Percentiles rank a stretch among this genome's conserved stretches.
phyloP scores from a whole-genome alignment of 2,329 filamentous ascomycete genomes.

The Nemania diffusa region DNA sequence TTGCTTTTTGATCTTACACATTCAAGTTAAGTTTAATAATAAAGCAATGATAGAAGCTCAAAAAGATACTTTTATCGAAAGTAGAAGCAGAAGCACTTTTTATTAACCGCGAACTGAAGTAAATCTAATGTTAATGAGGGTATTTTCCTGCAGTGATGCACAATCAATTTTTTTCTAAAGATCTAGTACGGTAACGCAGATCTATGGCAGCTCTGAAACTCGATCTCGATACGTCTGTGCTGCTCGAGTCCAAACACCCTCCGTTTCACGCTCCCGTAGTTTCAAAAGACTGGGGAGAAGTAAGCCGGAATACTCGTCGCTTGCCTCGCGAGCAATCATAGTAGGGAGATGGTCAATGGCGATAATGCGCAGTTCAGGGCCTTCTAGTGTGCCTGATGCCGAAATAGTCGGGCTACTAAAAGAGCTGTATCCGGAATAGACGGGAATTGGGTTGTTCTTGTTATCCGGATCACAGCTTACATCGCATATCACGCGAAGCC shows the following conservation, averaged over 20 bases:
- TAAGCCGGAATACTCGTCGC: constrained; percentile 27
- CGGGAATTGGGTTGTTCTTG: constrained; percentile 24
- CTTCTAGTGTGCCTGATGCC: constrained; percentile 1
- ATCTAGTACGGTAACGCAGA: not conserved
- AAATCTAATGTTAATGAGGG: too few species aligned
- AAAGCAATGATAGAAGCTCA: too few species aligned
- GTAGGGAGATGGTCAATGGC: constrained; percentile 26
- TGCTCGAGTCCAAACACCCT: constrained; percentile 21
- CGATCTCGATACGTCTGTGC: constrained; percentile 15
- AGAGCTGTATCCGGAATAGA: constrained; percentile 19
- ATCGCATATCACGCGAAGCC: constrained; percentile 29
- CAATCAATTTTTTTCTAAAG: too few species aligned
- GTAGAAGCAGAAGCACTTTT: too few species aligned
- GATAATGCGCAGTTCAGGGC: constrained; percentile 17
- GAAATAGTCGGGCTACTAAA: constrained; percentile 20
- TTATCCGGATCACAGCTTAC: constrained; percentile 23
- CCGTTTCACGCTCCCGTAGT: constrained; percentile 12
- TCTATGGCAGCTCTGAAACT: constrained; percentile 12
- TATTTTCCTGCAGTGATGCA: too few species aligned
- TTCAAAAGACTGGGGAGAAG: constrained; percentile 26
- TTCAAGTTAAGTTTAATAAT: too few species aligned
- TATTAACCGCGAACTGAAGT: too few species aligned
- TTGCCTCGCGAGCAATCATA: constrained; percentile 26
- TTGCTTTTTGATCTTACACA: too few species aligned
- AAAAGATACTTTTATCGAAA: too few species aligned